Percentiles rank a stretch among this genome's conserved stretches.
Evolutionary conservation across 768 basidiomycete genomes (phyloP).

Genomic region (Boletus tomentosulus): DNA sequence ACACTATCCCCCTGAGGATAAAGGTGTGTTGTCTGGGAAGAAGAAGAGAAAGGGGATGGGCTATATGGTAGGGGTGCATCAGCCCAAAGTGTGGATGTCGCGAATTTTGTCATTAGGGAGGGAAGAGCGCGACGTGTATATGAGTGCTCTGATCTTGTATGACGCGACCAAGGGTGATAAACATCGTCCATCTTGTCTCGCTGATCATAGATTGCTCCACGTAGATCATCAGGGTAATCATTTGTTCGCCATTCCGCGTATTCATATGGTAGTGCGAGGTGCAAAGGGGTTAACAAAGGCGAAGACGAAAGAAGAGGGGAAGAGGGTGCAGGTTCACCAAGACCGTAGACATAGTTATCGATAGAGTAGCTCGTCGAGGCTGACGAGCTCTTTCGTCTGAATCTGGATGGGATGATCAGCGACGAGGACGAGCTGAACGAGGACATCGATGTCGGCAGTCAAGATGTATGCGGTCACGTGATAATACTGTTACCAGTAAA

Average conservation of each 20-base stretch:
- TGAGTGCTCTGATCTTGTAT: background rate
- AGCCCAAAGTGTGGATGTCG: constrained; percentile 1
- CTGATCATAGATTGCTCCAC: background rate
- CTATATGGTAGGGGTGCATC: background rate
- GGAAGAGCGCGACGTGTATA: constrained; percentile 11
- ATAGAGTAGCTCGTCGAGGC: constrained; percentile 9
- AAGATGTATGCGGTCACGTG: constrained; percentile 34
- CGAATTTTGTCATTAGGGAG: constrained; percentile 16
- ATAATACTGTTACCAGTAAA: constrained; percentile 17
- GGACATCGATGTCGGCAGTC: constrained; percentile 27
- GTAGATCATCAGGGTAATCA: background rate
- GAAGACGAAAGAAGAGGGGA: constrained; percentile 22
- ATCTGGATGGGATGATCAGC: constrained; percentile 15
- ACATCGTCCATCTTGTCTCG: background rate
- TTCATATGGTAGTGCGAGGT: constrained; percentile 4
- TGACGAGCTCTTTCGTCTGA: constrained; percentile 23
- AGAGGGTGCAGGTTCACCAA: constrained; percentile 3
- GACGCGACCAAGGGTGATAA: constrained; percentile 3
- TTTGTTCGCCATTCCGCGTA: constrained; percentile 3
- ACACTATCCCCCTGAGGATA: constrained; percentile 15
- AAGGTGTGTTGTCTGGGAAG: background rate
- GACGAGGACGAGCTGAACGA: constrained; percentile 9
- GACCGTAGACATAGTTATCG: background rate
- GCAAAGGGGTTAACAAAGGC: constrained; percentile 14
- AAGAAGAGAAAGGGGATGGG: constrained; percentile 1